Evolutionary conservation across 2,329 filamentous ascomycete species (phyloP).

Genomic region (Penicillium sp.): DNA sequence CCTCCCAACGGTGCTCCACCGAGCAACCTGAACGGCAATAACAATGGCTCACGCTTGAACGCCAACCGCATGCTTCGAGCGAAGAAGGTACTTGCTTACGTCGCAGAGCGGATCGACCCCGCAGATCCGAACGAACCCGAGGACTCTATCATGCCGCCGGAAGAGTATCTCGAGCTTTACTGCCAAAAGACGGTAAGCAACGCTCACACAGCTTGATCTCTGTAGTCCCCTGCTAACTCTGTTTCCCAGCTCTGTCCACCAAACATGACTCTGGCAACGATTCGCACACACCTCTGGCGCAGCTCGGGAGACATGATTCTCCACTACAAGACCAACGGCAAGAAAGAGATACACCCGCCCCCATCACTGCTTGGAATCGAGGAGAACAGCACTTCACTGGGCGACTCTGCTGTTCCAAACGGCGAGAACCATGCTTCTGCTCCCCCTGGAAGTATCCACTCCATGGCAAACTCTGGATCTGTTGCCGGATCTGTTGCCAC

Average conservation of each 20-base stretch:
- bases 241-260: constrained; percentile 57
- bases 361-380: constrained; percentile 18
- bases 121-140: constrained; percentile 61
- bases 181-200: constrained; percentile 82
- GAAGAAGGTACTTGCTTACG: constrained; percentile 89
- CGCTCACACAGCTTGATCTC: neutral
- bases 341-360: constrained; percentile 54
- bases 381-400: constrained; percentile 12
- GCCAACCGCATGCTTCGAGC: constrained; percentile 95
- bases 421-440: constrained; percentile 25
- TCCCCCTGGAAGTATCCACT: constrained; percentile 33
- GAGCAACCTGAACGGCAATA: constrained; percentile 16
- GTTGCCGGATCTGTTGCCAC: constrained; percentile 21
- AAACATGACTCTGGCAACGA: constrained; percentile 89
- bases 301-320: constrained; percentile 90
- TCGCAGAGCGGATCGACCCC: constrained; percentile 86
- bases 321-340: constrained; percentile 90
- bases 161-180: constrained; percentile 93
- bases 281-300: constrained; percentile 91
- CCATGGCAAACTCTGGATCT: constrained; percentile 32
- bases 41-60: constrained; percentile 82
- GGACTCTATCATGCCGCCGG: constrained; percentile 67
- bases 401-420: constrained; percentile 18
- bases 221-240: constrained; percentile 15
- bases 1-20: constrained; percentile 23